phyloP scores from a whole-genome alignment of 1,139 yeast genomes.

The Kluyveromyces marxianus region DNA sequence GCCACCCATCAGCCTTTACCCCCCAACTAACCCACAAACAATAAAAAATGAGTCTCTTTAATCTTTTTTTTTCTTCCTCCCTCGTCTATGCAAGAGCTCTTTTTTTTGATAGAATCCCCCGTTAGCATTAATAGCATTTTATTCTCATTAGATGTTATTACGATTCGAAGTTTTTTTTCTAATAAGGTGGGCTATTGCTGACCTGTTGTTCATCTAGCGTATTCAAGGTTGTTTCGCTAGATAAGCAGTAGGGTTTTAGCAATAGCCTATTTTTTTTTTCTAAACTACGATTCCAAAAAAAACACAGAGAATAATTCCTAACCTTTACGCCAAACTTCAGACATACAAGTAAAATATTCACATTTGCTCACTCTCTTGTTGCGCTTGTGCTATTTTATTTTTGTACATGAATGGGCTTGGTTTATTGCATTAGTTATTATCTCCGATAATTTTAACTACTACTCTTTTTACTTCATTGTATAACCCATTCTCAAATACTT shows the following conservation, averaged over 20 bases:
- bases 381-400: too few relatives aligned
- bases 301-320: not conserved
- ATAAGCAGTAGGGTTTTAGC: not conserved
- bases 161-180: slow-evolving; percentile 10
- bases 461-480: too few relatives aligned
- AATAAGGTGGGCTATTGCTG: slow-evolving; percentile 4
- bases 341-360: not conserved
- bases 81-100: not conserved
- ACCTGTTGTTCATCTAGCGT: not conserved
- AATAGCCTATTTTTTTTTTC: not conserved
- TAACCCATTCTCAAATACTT: too few relatives aligned
- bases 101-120: slow-evolving; percentile 9
- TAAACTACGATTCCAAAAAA: not conserved
- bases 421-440: not conserved
- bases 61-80: not conserved
- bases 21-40: not conserved
- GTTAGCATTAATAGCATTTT: not conserved
- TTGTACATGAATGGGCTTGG: not conserved
- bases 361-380: not conserved
- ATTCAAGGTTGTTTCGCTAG: too few relatives aligned
- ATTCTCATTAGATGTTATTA: not conserved
- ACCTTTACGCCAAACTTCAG: not conserved
- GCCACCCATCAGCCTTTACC: not conserved
- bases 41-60: slow-evolving; percentile 1
- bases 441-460: not conserved